Percentiles rank a stretch among this genome's conserved stretches.
Evolutionary conservation across 306 rosid genomes (phyloP).

Genomic region (Calophaca sinica): DNA sequence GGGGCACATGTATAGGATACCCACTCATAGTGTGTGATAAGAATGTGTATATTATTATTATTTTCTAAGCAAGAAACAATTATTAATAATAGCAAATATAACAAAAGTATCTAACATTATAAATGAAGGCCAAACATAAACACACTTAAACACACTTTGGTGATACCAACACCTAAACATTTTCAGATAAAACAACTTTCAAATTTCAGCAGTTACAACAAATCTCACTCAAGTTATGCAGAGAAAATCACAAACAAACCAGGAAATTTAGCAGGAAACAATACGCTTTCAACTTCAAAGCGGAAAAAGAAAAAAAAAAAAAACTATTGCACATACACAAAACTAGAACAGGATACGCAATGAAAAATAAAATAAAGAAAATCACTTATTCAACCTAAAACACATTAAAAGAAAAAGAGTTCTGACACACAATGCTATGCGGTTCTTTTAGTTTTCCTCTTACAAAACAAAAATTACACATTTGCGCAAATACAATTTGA

Average conservation of each 20-base stretch:
- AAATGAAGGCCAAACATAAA: too few species aligned
- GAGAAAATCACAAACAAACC: neutral
- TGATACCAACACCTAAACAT: slow-evolving; percentile 20
- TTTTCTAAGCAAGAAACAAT: too few species aligned
- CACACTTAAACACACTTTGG: neutral
- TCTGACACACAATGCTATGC: slow-evolving; percentile 25
- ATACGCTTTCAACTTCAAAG: too few species aligned
- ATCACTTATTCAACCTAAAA: neutral
- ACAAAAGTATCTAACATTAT: too few species aligned
- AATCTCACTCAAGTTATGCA: neutral
- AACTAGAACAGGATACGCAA: slow-evolving; percentile 25
- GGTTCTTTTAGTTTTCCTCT: neutral
- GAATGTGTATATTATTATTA: too few species aligned
- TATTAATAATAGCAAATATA: too few species aligned
- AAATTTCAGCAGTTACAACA: slow-evolving; percentile 21
- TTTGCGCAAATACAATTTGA: neutral
- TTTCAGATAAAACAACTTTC: neutral
- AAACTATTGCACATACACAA: slow-evolving; percentile 5
- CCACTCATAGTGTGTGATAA: too few species aligned
- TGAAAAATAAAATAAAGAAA: slow-evolving; percentile 11
- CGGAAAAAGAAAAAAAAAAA: neutral
- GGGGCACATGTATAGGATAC: too few species aligned
- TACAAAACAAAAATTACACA: slow-evolving; percentile 18
- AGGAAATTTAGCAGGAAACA: neutral
- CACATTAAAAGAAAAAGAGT: neutral